Evolutionary conservation across 2,329 filamentous ascomycete genomes (phyloP), one percentile per base, ranked within the genome.

Genomic region (Diplocarpon mali): DNA sequence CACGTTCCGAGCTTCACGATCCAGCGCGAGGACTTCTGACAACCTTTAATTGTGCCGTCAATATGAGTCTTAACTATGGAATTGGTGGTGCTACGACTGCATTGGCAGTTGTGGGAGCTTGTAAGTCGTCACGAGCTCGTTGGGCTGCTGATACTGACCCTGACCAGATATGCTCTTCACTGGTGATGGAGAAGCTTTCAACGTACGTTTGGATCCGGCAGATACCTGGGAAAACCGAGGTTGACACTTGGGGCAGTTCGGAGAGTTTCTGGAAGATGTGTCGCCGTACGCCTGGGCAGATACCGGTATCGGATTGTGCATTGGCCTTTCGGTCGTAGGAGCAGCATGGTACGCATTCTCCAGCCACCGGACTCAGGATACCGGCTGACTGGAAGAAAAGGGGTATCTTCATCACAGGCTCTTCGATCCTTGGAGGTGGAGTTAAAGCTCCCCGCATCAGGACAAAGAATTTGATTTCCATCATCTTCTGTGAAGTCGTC

Each of bases 401-500:
- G 92, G 92, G 93, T 60, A 98, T 98, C 66, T 92, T 98, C 70
- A 92, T 96, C 57, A 98, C 92, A 29, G 93, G 93, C 58, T 93
- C 89, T 47, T 95, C 92, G 47, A 98, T 98, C 64, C 77, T 98
- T 55, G 93, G 93, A 61, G 92, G 86, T 58, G 92, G 92, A 71
- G 92, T 98, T 62, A 90, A 85, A 67, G 90, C 92, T 37, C 93
- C 93, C 31, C 84, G 92, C 59, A 98, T 98, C 69, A 86, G 92
- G 65, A 98, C 92, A 53, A 98, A 98, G 80, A 98, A 98, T 73
- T 69, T 98, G 62, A 96, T 98, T 65, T 96, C 90, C 60, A 98
- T 98, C 67, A 96, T 98, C 69, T 98, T 98, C 71, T 98, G 92
- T 72, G 92, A 98, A 70, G 92, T 98, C 62, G 92, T 98, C 61